A percentile compares a stretch with the other conserved stretches of the same genome.
Conservation (phyloP, 345 rosid species). For the Kandelia obovata region DNA sequence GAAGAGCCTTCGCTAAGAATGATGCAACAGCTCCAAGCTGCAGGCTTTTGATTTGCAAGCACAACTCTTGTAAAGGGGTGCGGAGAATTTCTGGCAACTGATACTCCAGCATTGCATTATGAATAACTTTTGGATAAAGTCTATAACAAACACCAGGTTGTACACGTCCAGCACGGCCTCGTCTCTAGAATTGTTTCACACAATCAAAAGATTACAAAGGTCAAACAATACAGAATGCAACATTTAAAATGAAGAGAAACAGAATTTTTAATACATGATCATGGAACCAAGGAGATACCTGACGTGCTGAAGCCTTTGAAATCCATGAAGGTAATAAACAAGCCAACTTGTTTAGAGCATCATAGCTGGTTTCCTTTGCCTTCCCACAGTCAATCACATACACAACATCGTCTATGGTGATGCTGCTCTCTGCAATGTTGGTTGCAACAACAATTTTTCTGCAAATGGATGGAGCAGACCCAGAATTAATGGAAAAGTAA, state of each 20-base stretch:
- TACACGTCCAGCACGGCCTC: conserved; percentile 99
- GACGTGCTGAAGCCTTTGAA: conserved; percentile 92
- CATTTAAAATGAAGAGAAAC: conserved; percentile 6
- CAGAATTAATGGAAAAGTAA: background rate
- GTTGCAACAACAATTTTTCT: conserved; percentile 95
- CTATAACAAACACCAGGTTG: conserved; percentile 94
- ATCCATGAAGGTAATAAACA: conserved; percentile 95
- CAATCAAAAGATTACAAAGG: conserved; percentile 10
- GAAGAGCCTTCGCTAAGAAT: conserved; percentile 89
- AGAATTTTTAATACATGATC: conserved; percentile 8
- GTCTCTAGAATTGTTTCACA: conserved; percentile 47
- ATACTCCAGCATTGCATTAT: conserved; percentile 73
- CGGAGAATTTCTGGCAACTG: conserved; percentile 93
- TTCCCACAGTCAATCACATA: conserved; percentile 96
- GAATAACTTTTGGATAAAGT: conserved; percentile 77
- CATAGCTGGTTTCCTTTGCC: conserved; percentile 96
- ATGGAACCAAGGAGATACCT: conserved; percentile 46
- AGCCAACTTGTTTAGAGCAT: conserved; percentile 93
- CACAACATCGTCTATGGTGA: conserved; percentile 94
- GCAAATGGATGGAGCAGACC: conserved; percentile 20
- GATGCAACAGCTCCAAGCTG: conserved; percentile 84
- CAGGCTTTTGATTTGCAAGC: conserved; percentile 86
- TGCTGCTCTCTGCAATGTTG: conserved; percentile 97
- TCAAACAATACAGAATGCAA: conserved; percentile 4
- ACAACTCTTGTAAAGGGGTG: conserved; percentile 90